A percentile compares a stretch with the other conserved stretches of the same genome.
Conservation (phyloP, 1,139 yeast genomes). For the Hyphopichia khmerensis region DNA sequence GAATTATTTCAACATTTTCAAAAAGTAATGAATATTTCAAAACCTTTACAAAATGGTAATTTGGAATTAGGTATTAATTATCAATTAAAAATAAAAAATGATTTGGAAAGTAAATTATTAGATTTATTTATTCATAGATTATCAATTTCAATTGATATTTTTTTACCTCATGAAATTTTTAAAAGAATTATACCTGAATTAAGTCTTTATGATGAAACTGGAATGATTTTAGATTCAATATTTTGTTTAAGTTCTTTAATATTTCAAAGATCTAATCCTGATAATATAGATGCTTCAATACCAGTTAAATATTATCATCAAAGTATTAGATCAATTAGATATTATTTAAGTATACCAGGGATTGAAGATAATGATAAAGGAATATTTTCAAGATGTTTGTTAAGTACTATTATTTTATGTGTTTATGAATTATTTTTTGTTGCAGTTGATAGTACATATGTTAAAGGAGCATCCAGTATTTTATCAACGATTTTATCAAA, state of each 20-base stretch:
- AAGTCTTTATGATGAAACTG: slow-evolving; percentile 38
- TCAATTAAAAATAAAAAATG: slow-evolving; percentile 18
- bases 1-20: slow-evolving; percentile 26
- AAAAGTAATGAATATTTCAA: slow-evolving; percentile 18
- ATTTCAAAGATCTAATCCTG: slow-evolving; percentile 29
- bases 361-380: slow-evolving; percentile 25
- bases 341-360: slow-evolving; percentile 24
- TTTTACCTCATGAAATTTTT: slow-evolving; percentile 29
- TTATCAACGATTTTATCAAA: slow-evolving; percentile 26
- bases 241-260: slow-evolving; percentile 36
- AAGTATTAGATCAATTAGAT: slow-evolving; percentile 31
- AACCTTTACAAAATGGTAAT: slow-evolving; percentile 7
- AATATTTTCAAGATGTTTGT: slow-evolving; percentile 32
- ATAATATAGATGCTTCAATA: slow-evolving; percentile 25
- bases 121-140: slow-evolving; percentile 32
- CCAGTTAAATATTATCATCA: slow-evolving; percentile 39
- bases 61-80: slow-evolving; percentile 7
- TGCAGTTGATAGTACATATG: slow-evolving; percentile 35
- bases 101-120: slow-evolving; percentile 29
- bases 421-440: slow-evolving; percentile 39
- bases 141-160: slow-evolving; percentile 30
- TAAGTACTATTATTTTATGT: slow-evolving; percentile 38
- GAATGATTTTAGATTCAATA: slow-evolving; percentile 34
- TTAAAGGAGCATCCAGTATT: slow-evolving; percentile 35
- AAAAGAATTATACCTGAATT: slow-evolving; percentile 32